phyloP scores from a whole-genome alignment of 306 rosid genomes.

The Leucaena leucocephala region DNA sequence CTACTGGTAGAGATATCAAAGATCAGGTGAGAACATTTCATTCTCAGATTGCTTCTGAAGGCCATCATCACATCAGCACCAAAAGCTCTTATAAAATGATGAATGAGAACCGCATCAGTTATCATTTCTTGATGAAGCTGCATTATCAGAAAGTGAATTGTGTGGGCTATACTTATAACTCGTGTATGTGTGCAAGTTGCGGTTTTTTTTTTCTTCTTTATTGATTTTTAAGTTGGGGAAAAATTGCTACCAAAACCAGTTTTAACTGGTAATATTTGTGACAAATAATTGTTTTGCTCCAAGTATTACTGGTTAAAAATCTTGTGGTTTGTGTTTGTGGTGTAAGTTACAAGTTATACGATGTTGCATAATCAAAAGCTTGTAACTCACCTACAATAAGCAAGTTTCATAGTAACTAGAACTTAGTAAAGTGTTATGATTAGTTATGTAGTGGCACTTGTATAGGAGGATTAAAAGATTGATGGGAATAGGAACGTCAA shows the following conservation, averaged over 20 bases:
- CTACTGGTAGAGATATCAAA: constrained; percentile 80
- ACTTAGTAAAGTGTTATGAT: background rate
- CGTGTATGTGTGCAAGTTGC: constrained; percentile 9
- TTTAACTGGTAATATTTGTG: constrained; percentile 22
- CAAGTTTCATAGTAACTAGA: background rate
- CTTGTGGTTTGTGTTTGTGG: background rate
- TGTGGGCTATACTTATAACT: background rate
- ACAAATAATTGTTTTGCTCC: background rate
- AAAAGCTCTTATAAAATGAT: constrained; percentile 24
- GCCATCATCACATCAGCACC: background rate
- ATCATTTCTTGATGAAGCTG: constrained; percentile 24
- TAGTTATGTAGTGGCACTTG: constrained; percentile 32
- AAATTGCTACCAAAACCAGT: constrained; percentile 13
- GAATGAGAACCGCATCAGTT: constrained; percentile 11
- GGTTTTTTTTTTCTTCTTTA: background rate
- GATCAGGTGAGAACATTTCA: constrained; percentile 39
- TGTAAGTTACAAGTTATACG: constrained; percentile 21
- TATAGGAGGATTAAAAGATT: constrained; percentile 11
- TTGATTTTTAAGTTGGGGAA: constrained; percentile 22
- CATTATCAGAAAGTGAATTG: constrained; percentile 7
- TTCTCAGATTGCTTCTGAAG: constrained; percentile 37
- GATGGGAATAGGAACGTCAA: constrained; percentile 11
- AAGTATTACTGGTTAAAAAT: constrained; percentile 21
- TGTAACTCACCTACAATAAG: background rate
- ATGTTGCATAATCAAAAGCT: background rate